Base-by-base conservation (phyloP, 768 basidiomycete species). In the Lactarius pseudohatsudake region DNA sequence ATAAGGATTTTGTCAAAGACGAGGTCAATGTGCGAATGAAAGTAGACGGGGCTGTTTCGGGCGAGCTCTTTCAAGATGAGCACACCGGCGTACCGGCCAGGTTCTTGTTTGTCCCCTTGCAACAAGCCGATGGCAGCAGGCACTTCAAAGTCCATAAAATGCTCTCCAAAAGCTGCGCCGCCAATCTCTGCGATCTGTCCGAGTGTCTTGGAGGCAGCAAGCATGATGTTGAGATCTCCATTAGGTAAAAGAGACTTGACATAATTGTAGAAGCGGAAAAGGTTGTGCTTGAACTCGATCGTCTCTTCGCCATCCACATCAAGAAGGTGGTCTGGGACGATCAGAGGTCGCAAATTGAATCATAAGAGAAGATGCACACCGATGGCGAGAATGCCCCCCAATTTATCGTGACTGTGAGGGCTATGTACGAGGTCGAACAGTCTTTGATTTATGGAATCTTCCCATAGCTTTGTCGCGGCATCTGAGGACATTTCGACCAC, bases 61-160 rank as follows among this genome's bases (percentile, higher is more conserved):
- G 97, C 96, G 50, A 99, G 82, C 76, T 97, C 96, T 77, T 96
- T 96, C 45, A 98, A 77, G 58, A 98, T 92, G 61, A 98, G 85
- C 2, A 98, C 95, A 0, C 95, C 96, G 0, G 94, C 94, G 77
- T 97, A 96, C 63, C 96, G 85, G 2, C 90, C 88, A 32, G 89
- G 84, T 74, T 98, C 96, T 64, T 82, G 76, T 69, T 78, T 82
- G 76, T 91, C 91, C 60, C 86, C 84, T 66, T 90, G 89, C 64
- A 95, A 85, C 66, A 91, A 78, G 69, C 88, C 89, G 36, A 95
- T 88, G 6, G 93, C 91, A 16, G 86, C 86, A 55, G 88, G 91
- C 8, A 96, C 91, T 74, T 97, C 94, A 66, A 84, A 89, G 69
- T 93, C 90, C 85, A 96, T 93, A 72, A 96, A 94, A 4, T 86